Conservation (phyloP, 768 basidiomycete species). For the Lentinula boryana region DNA sequence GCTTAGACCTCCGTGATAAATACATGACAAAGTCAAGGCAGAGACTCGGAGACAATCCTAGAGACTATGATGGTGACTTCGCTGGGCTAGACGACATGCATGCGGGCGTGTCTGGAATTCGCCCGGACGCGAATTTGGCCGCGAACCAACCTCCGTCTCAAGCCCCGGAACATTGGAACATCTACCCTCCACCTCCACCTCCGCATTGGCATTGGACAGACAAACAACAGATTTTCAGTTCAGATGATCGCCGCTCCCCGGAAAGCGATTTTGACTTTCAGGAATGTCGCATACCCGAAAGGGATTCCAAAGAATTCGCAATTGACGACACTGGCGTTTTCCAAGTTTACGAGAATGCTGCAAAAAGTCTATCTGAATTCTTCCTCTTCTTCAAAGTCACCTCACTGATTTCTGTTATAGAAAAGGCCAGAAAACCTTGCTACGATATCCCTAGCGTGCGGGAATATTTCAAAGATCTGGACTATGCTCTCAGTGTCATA, state of each 20-base stretch:
- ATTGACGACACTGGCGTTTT: constrained; percentile 89
- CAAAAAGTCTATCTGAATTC: constrained; percentile 21
- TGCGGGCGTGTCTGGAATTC: constrained; percentile 61
- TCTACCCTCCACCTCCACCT: constrained; percentile 90
- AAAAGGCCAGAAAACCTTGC: constrained; percentile 43
- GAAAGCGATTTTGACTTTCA: constrained; percentile 61
- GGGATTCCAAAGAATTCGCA: constrained; percentile 56
- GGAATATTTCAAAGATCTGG: constrained; percentile 96
- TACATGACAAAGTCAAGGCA: constrained; percentile 88
- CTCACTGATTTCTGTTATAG: constrained; percentile 7
- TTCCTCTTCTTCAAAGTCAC: background rate
- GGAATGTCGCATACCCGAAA: constrained; percentile 68
- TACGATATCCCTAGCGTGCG: constrained; percentile 80
- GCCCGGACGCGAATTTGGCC: constrained; percentile 48
- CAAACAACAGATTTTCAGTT: constrained; percentile 38
- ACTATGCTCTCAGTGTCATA: constrained; percentile 85
- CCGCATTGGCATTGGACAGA: constrained; percentile 93
- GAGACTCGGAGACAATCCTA: constrained; percentile 90
- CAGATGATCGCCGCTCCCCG: constrained; percentile 25
- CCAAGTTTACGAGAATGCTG: constrained; percentile 61
- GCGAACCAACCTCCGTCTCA: constrained; percentile 16
- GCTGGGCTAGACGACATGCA: constrained; percentile 56
- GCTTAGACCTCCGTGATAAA: constrained; percentile 91
- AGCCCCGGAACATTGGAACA: constrained; percentile 64
- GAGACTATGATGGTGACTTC: constrained; percentile 82